phyloP scores from a whole-genome alignment of 1,284 basidiomycete genomes.

The Vanrija pseudolonga region DNA sequence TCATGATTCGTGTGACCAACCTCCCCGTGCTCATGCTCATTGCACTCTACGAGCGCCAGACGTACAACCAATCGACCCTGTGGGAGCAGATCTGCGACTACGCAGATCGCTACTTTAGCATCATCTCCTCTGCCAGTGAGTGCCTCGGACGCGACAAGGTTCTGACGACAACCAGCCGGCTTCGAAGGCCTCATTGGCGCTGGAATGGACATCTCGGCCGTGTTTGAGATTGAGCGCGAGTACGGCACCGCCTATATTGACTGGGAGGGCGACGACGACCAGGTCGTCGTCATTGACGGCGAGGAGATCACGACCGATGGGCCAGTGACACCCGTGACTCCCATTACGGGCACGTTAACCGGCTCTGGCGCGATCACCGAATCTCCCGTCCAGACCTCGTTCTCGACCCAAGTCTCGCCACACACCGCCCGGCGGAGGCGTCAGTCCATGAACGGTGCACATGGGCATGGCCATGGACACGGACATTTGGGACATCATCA shows the following conservation, averaged over 20 bases:
- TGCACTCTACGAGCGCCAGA: slow-evolving; percentile 77
- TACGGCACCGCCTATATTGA: slow-evolving; percentile 48
- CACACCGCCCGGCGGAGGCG: too few species aligned
- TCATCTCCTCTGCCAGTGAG: slow-evolving; percentile 68
- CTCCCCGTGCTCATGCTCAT: slow-evolving; percentile 80
- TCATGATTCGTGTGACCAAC: slow-evolving; percentile 63
- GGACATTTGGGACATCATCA: not conserved
- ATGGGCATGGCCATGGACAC: not conserved
- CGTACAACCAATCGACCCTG: slow-evolving; percentile 61
- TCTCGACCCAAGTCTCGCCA: not conserved
- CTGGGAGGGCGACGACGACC: slow-evolving; percentile 50
- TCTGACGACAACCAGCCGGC: slow-evolving; percentile 56
- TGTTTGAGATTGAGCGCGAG: slow-evolving; percentile 79
- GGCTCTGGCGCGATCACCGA: too few species aligned
- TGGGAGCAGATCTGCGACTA: slow-evolving; percentile 66
- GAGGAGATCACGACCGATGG: slow-evolving; percentile 5
- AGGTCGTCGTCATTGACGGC: slow-evolving; percentile 25
- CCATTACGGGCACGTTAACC: too few species aligned
- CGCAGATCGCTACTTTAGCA: slow-evolving; percentile 62
- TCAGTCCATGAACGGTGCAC: too few species aligned
- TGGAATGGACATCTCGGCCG: slow-evolving; percentile 67
- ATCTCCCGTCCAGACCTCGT: too few species aligned
- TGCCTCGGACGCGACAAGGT: not conserved
- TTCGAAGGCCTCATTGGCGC: slow-evolving; percentile 72
- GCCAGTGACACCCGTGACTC: too few species aligned